phyloP scores from a whole-genome alignment of 2,329 filamentous ascomycete species.

The Colletotrichum shisoi region DNA sequence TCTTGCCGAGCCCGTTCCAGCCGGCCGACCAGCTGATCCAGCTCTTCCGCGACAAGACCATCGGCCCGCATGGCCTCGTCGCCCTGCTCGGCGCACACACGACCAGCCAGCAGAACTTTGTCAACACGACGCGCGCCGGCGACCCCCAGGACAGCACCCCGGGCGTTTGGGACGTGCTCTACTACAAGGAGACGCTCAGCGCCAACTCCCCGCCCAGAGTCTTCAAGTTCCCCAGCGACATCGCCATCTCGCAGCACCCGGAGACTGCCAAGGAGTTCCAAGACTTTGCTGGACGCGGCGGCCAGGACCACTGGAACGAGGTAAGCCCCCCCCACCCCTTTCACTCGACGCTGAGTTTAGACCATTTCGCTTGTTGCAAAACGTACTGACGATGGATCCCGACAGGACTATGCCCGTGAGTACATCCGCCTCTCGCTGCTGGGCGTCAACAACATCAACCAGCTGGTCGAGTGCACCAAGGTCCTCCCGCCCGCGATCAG shows the following conservation, averaged over 20 bases:
- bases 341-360: not conserved
- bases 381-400: not conserved
- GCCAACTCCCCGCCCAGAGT: slow-evolving; percentile 48
- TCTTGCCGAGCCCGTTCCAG: slow-evolving; percentile 56
- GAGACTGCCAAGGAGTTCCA: slow-evolving; percentile 51
- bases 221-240: slow-evolving; percentile 54
- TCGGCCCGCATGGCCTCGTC: slow-evolving; percentile 58
- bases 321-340: slow-evolving; percentile 43
- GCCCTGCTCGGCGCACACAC: slow-evolving; percentile 65
- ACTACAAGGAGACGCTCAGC: slow-evolving; percentile 54
- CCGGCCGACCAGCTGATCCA: slow-evolving; percentile 56
- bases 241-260: slow-evolving; percentile 51
- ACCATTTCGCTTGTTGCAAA: too few relatives aligned
- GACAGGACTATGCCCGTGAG: slow-evolving; percentile 59
- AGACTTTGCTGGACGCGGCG: slow-evolving; percentile 47
- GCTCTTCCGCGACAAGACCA: slow-evolving; percentile 63
- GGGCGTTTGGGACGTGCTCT: slow-evolving; percentile 62
- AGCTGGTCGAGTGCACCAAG: slow-evolving; percentile 63
- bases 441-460: slow-evolving; percentile 66
- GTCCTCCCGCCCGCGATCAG: slow-evolving; percentile 52
- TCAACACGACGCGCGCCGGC: slow-evolving; percentile 51
- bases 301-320: slow-evolving; percentile 54
- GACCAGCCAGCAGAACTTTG: slow-evolving; percentile 58
- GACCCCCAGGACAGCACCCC: slow-evolving; percentile 62
- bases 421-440: slow-evolving; percentile 65